phyloP scores from a whole-genome alignment of 2,329 filamentous ascomycete genomes.

The Aureobasidium uvarum region DNA sequence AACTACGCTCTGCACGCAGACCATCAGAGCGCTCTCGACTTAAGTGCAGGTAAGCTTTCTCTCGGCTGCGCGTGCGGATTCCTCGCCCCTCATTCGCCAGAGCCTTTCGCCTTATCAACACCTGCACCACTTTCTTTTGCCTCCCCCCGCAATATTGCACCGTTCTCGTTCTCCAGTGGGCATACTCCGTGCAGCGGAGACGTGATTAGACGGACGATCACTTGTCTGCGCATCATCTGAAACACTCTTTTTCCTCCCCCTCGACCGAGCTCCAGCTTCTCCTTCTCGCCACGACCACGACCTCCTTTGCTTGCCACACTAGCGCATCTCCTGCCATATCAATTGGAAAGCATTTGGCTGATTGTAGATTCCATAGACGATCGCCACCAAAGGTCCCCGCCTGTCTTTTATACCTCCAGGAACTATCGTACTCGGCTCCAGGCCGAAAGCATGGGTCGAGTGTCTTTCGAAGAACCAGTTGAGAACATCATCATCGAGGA shows the following conservation, averaged over 20 bases:
- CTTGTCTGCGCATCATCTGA: conserved; percentile 22
- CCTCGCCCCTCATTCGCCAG: conserved; percentile 26
- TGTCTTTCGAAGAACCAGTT: conserved; percentile 53
- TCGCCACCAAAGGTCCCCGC: conserved; percentile 5
- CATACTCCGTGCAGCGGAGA: conserved; percentile 19
- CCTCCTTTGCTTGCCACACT: conserved; percentile 6
- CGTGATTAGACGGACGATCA: conserved; percentile 12
- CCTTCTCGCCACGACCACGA: conserved; percentile 4
- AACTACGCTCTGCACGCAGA: conserved; percentile 23
- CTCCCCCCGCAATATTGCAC: conserved; percentile 22
- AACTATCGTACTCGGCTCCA: conserved; percentile 44
- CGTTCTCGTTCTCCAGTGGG: conserved; percentile 15
- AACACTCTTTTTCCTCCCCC: not conserved
- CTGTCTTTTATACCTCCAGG: not conserved
- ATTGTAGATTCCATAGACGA: conserved; percentile 9
- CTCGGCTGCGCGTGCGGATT: conserved; percentile 22
- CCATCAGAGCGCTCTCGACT: conserved; percentile 13
- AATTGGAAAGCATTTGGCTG: conserved; percentile 1
- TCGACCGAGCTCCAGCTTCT: conserved; percentile 6
- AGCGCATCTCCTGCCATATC: not conserved
- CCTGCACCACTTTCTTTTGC: conserved; percentile 27
- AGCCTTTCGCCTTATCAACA: conserved; percentile 21
- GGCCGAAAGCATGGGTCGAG: conserved; percentile 56
- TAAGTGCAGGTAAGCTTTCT: conserved; percentile 21
- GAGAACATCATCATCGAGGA: conserved; percentile 52